Percentiles rank a stretch among this genome's conserved stretches.
These are phyloP conservation scores for Oryza officinalis DNA, from an alignment of 176 grass and related monocot genomes.

Conservation along the genomic window DNA sequence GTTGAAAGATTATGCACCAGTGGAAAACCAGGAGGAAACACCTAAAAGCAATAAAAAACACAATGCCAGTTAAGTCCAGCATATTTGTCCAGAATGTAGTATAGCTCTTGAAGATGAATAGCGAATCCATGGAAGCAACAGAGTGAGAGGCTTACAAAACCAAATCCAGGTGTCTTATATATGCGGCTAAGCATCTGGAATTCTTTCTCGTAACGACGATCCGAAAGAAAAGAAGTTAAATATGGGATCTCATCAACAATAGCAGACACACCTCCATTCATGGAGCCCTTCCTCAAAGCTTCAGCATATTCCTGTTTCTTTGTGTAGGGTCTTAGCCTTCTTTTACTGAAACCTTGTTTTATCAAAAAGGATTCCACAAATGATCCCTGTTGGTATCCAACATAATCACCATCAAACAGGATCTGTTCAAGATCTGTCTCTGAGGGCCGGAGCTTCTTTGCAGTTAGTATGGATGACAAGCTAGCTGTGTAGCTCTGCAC, in stretches of 20 bases:
- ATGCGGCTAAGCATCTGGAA: slow-evolving; percentile 56
- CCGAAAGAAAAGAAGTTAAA: slow-evolving; percentile 46
- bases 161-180: slow-evolving; percentile 68
- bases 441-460: slow-evolving; percentile 47
- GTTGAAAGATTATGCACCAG: slow-evolving; percentile 51
- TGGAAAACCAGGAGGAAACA: slow-evolving; percentile 46
- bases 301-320: slow-evolving; percentile 47
- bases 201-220: slow-evolving; percentile 18
- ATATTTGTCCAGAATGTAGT: neutral
- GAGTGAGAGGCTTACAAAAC: slow-evolving; percentile 59
- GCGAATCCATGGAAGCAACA: neutral
- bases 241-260: slow-evolving; percentile 78
- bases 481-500: slow-evolving; percentile 72
- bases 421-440: slow-evolving; percentile 55
- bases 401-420: slow-evolving; percentile 25
- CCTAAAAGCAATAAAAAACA: slow-evolving; percentile 32
- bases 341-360: slow-evolving; percentile 13
- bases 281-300: slow-evolving; percentile 61
- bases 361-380: slow-evolving; percentile 38
- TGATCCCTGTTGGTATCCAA: slow-evolving; percentile 51
- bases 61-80: neutral
- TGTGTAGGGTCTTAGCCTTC: slow-evolving; percentile 43
- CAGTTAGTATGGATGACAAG: slow-evolving; percentile 72
- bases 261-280: slow-evolving; percentile 65
- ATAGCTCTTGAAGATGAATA: slow-evolving; percentile 3